A percentile compares a stretch with the other conserved stretches of the same genome.
Evolutionary conservation across 345 rosid genomes (phyloP).

Genomic region (Lepidium aucheri): DNA sequence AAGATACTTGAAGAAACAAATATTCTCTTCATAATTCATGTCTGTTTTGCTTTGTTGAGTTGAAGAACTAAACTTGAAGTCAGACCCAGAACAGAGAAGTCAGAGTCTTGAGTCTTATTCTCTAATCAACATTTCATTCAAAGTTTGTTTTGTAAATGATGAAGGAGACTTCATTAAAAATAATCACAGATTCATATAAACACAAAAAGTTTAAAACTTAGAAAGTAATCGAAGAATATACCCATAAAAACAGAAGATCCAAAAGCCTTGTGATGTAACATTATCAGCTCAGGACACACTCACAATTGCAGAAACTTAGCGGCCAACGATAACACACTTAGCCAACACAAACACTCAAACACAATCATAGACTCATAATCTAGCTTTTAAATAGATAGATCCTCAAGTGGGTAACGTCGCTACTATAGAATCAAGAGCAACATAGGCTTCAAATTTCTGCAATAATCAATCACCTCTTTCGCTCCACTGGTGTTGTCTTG

Average conservation of each 20-base stretch:
- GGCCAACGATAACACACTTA: conserved; percentile 12
- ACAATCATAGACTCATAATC: conserved; percentile 13
- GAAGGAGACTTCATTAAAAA: neutral
- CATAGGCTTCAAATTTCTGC: conserved; percentile 8
- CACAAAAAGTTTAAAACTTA: neutral
- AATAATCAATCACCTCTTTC: conserved; percentile 42
- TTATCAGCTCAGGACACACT: conserved; percentile 31
- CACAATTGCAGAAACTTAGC: conserved; percentile 19
- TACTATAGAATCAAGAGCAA: conserved; percentile 6
- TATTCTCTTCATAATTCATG: neutral
- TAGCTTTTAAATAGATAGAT: conserved; percentile 23
- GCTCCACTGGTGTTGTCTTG: conserved; percentile 43
- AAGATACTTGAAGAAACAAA: neutral
- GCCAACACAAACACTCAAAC: conserved; percentile 20
- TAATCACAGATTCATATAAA: conserved; percentile 21
- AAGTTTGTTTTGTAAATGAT: neutral
- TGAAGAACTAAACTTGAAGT: too few species aligned
- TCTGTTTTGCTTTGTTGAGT: too few species aligned
- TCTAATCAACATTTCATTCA: neutral
- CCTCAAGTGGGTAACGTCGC: neutral
- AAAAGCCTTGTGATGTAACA: conserved; percentile 46
- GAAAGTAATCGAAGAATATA: too few species aligned
- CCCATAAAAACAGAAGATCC: too few species aligned
- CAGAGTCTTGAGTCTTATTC: neutral
- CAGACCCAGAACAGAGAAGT: neutral